Percentiles rank a stretch among this genome's conserved stretches.
phyloP scores from a whole-genome alignment of 768 basidiomycete species.

The Rhodotorula diobovata region DNA sequence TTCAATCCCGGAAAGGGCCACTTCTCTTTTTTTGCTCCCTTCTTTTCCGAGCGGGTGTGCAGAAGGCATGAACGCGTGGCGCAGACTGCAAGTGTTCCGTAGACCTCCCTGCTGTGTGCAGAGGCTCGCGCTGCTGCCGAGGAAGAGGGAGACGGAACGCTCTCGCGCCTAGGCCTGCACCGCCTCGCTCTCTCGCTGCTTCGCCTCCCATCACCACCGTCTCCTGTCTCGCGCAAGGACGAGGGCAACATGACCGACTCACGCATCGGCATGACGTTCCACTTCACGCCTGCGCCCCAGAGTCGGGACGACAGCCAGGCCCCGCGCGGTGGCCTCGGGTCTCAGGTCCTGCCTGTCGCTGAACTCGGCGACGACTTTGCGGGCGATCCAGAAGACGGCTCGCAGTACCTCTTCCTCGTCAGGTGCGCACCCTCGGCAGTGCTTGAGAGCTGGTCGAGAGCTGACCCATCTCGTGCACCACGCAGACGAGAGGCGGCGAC shows the following conservation, averaged over 20 bases:
- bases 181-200: not conserved
- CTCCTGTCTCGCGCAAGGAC: not conserved
- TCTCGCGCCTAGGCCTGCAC: no score
- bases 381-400: slow-evolving; percentile 46
- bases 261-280: slow-evolving; percentile 20
- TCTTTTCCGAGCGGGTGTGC: no score
- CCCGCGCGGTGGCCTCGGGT: slow-evolving; percentile 38
- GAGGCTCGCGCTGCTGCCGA: no score
- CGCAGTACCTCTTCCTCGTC: slow-evolving; percentile 45
- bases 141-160: no score
- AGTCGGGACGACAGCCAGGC: slow-evolving; percentile 16
- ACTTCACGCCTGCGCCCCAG: slow-evolving; percentile 2
- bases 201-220: no score
- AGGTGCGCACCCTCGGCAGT: slow-evolving; percentile 4
- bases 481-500: slow-evolving; percentile 33
- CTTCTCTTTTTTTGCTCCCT: not conserved
- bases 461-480: not conserved
- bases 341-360: slow-evolving; percentile 48
- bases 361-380: slow-evolving; percentile 45
- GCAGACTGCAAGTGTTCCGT: no score
- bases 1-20: slow-evolving; percentile 13
- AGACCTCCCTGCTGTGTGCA: no score
- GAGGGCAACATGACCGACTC: slow-evolving; percentile 13
- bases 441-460: not conserved
- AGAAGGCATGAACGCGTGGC: no score